These are phyloP conservation scores for Fusarium illudens DNA, from an alignment of 2,329 filamentous ascomycete genomes.

Conservation along the genomic window DNA sequence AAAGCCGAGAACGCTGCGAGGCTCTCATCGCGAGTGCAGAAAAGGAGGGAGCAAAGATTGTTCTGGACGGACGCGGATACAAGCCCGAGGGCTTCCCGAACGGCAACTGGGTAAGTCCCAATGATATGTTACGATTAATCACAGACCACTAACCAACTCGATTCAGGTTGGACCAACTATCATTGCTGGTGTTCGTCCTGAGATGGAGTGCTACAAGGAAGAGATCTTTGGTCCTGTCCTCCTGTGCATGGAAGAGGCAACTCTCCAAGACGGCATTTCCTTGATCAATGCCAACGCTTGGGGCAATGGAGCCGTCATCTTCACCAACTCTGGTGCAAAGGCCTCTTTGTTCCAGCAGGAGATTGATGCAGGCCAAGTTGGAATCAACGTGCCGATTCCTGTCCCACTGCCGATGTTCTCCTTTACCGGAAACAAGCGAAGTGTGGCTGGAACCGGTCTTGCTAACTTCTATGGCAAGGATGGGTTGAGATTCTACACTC, in stretches of 20 bases:
- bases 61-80: slow-evolving; percentile 78
- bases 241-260: slow-evolving; percentile 76
- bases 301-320: slow-evolving; percentile 82
- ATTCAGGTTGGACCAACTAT: slow-evolving; percentile 72
- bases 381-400: slow-evolving; percentile 79
- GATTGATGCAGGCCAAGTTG: slow-evolving; percentile 82
- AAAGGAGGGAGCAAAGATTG: slow-evolving; percentile 76
- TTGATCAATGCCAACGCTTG: slow-evolving; percentile 84
- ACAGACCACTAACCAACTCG: neutral
- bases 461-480: slow-evolving; percentile 2
- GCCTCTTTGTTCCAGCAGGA: slow-evolving; percentile 77
- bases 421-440: slow-evolving; percentile 67
- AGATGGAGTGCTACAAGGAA: slow-evolving; percentile 81
- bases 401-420: slow-evolving; percentile 71
- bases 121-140: fast-evolving
- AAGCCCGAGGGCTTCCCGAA: slow-evolving; percentile 75
- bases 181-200: slow-evolving; percentile 76
- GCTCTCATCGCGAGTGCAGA: slow-evolving; percentile 75
- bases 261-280: slow-evolving; percentile 77
- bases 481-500: neutral
- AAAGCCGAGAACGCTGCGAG: slow-evolving; percentile 78
- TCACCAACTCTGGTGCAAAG: slow-evolving; percentile 76
- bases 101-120: slow-evolving; percentile 61
- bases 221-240: slow-evolving; percentile 85
- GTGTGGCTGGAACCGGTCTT: neutral